These are phyloP conservation scores for Hypoxylon cercidicola DNA, from an alignment of 495 filamentous ascomycete species.

Conservation along the genomic window DNA sequence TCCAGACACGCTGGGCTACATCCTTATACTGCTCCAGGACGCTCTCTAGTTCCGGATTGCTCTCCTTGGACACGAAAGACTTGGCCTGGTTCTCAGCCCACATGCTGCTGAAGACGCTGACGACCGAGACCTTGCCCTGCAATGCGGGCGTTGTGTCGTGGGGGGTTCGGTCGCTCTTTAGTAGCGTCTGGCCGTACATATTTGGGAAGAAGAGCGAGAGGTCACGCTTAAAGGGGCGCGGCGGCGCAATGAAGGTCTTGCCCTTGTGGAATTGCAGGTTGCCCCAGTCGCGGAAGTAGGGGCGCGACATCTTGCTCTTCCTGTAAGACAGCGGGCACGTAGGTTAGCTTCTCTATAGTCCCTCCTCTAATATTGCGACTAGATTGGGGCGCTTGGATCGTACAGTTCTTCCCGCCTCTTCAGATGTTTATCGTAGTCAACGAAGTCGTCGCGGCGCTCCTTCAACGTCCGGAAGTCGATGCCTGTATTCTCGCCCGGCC, in stretches of 20 bases:
- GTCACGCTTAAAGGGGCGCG: slow-evolving; percentile 76
- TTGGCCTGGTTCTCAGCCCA: slow-evolving; percentile 88
- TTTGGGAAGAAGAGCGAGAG: slow-evolving; percentile 93
- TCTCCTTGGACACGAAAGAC: slow-evolving; percentile 70
- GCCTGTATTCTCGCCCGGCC: slow-evolving; percentile 81
- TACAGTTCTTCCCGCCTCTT: slow-evolving; percentile 77
- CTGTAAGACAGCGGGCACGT: slow-evolving; percentile 42
- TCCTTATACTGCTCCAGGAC: slow-evolving; percentile 58
- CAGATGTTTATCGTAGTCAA: slow-evolving; percentile 85
- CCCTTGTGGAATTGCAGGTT: slow-evolving; percentile 83
- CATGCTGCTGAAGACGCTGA: slow-evolving; percentile 78
- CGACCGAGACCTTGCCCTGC: slow-evolving; percentile 75
- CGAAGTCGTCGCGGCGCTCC: slow-evolving; percentile 81
- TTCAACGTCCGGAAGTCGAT: slow-evolving; percentile 72
- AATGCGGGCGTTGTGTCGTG: slow-evolving; percentile 79
- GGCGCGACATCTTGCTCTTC: slow-evolving; percentile 71
- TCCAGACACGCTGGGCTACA: slow-evolving; percentile 75
- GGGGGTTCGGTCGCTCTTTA: slow-evolving; percentile 48
- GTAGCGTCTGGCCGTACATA: slow-evolving; percentile 79
- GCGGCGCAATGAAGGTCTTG: slow-evolving; percentile 86
- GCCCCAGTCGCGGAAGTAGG: slow-evolving; percentile 93
- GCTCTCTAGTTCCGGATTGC: slow-evolving; percentile 72
- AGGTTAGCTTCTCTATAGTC: slow-evolving; percentile 9
- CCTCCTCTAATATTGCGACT: slow-evolving; percentile 4
- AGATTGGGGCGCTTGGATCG: slow-evolving; percentile 41